Evolutionary conservation across 257 asterid genomes (phyloP), one percentile per base, ranked within the genome.

Genomic region (Capsicum rhomboideum): DNA sequence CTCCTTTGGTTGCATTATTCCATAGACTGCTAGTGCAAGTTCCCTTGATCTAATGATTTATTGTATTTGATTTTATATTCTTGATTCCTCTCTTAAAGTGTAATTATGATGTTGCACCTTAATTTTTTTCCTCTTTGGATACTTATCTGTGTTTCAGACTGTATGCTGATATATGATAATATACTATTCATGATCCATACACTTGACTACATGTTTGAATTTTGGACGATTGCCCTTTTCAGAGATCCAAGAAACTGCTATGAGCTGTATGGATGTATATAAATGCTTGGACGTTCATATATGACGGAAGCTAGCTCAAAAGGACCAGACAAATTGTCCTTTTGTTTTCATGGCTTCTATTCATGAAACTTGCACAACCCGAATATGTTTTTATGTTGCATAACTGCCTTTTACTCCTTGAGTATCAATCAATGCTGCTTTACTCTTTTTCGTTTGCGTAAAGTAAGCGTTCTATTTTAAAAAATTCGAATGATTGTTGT

Each of bases 1-100:
- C 55, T 46, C 6, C 37, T 50, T 56, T 26, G 23, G 85, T 64
- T 66, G 46, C 56, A 12, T 37, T 21, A 75, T 78, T 64, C 63
- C 79, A 54, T 58, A 69, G 71, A 67, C 64, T 77, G 64, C 67
- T 21, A 74, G 34, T 37, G 56, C 52, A 50, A 17, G 68, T 52
- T 59, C 52, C 29, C 78, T 67, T 79, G 28, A 42, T 87, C 82
- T 82, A 52, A 81, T 58, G 56, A 34, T 61, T 66, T 81, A 50
- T 77, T 42, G 58, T 40, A 58, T 80, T 59, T 80, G 83, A 21
- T 59, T 59, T 64, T 59, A 13, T 44, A 59, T 44, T 55, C 46
- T 46, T 44, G 74, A 80, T 7, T 64, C 12, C 42, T 68, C 26
- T 68, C 52, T 37, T 7, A 11, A 80, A 40, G 23, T 64, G 72